Conservation (phyloP, 768 basidiomycete genomes). For the Podaxis mareebaensis region DNA sequence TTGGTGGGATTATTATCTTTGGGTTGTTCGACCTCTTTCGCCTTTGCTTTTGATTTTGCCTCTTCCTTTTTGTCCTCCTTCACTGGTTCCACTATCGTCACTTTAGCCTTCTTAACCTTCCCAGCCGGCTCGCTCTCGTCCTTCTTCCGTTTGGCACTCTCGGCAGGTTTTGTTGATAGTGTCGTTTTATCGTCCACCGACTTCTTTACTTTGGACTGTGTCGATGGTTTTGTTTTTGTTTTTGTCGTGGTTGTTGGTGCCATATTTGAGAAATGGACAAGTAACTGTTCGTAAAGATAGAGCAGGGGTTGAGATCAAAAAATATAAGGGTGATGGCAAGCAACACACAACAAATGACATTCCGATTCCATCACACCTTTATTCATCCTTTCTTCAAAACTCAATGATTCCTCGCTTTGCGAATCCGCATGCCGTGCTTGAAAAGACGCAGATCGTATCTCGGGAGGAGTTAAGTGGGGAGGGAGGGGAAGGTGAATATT, state of each 20-base stretch:
- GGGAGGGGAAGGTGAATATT: slow-evolving; percentile 12
- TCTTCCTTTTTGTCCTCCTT: slow-evolving; percentile 17
- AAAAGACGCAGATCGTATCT: slow-evolving; percentile 32
- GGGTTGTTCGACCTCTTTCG: slow-evolving; percentile 1
- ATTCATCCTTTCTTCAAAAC: slow-evolving; percentile 21
- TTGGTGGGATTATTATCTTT: slow-evolving; percentile 18
- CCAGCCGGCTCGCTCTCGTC: slow-evolving; percentile 18
- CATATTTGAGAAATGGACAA: slow-evolving; percentile 16
- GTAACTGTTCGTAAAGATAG: slow-evolving; percentile 6
- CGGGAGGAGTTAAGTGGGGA: slow-evolving; percentile 31
- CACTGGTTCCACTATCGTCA: slow-evolving; percentile 14
- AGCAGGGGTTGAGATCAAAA: background rate
- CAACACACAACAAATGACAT: slow-evolving; percentile 8
- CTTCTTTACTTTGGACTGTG: slow-evolving; percentile 21
- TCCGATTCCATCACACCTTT: slow-evolving; percentile 11
- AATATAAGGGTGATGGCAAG: slow-evolving; percentile 11
- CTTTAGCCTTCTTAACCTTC: slow-evolving; percentile 18
- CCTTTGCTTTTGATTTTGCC: slow-evolving; percentile 13
- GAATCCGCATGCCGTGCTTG: slow-evolving; percentile 46
- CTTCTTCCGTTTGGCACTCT: slow-evolving; percentile 30
- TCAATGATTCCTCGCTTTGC: slow-evolving; percentile 40
- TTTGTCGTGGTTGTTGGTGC: slow-evolving; percentile 18
- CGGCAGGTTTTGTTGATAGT: slow-evolving; percentile 14
- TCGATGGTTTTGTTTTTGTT: slow-evolving; percentile 21
- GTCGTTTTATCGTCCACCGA: slow-evolving; percentile 17